Conservation (phyloP, 2,329 filamentous ascomycete species). For the Elsinoe australis region DNA sequence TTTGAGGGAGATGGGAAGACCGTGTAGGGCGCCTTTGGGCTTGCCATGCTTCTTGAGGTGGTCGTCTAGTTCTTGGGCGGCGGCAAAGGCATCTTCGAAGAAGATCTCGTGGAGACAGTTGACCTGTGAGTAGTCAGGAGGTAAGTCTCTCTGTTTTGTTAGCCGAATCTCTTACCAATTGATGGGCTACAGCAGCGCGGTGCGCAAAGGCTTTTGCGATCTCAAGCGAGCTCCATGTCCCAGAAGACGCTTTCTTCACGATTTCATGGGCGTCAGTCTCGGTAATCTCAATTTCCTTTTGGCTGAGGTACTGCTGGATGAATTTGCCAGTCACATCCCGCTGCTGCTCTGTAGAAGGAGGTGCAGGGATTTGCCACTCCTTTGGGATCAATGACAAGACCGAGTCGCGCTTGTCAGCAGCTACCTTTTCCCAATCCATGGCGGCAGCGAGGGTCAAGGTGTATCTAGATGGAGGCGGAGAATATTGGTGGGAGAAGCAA, state of each 20-base stretch:
- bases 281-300: constrained; percentile 53
- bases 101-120: constrained; percentile 25
- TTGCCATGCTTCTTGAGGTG: constrained; percentile 37
- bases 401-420: constrained; percentile 47
- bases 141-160: not conserved
- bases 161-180: constrained; percentile 33
- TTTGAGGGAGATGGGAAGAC: constrained; percentile 56
- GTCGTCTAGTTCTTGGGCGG: constrained; percentile 43
- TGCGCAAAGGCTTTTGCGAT: constrained; percentile 52
- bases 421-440: constrained; percentile 43
- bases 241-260: constrained; percentile 46
- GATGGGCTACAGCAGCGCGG: constrained; percentile 45
- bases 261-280: constrained; percentile 53
- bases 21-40: constrained; percentile 55
- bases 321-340: constrained; percentile 51
- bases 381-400: constrained; percentile 49
- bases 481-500: not conserved
- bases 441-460: not conserved
- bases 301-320: constrained; percentile 48
- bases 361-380: constrained; percentile 46
- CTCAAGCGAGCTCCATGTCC: constrained; percentile 50
- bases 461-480: not conserved
- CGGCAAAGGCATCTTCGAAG: constrained; percentile 34
- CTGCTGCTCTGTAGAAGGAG: constrained; percentile 46
- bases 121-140: constrained; percentile 19